Conservation (phyloP, 106 monocot species). For the Posidonia australis region DNA sequence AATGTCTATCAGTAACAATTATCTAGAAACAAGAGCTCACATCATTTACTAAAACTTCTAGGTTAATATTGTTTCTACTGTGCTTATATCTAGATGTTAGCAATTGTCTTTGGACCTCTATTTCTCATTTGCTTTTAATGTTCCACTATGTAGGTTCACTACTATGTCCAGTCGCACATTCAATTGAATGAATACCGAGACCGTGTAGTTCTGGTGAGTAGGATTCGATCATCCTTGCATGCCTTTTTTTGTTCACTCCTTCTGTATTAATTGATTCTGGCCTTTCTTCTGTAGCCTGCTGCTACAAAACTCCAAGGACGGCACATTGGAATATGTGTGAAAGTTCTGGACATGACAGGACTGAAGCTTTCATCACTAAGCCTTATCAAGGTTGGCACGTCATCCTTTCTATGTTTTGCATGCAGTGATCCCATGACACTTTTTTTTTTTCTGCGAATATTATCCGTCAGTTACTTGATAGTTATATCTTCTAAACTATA, state of each 20-base stretch:
- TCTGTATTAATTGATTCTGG: neutral
- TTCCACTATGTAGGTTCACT: slow-evolving; percentile 44
- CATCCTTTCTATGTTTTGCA: too few species aligned
- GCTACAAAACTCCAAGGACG: slow-evolving; percentile 12
- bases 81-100: too few species aligned
- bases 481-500: too few species aligned
- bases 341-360: slow-evolving; percentile 29
- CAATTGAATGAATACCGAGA: slow-evolving; percentile 97
- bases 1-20: too few species aligned
- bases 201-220: slow-evolving; percentile 61
- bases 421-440: too few species aligned
- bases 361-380: slow-evolving; percentile 23
- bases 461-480: too few species aligned
- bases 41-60: too few species aligned
- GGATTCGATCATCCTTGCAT: neutral
- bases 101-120: too few species aligned
- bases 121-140: too few species aligned
- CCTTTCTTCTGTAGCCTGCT: slow-evolving; percentile 41
- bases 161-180: slow-evolving; percentile 91
- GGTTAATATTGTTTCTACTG: too few species aligned
- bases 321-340: slow-evolving; percentile 15
- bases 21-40: too few species aligned
- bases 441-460: too few species aligned
- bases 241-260: neutral
- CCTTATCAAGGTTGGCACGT: slow-evolving; percentile 14